These are phyloP conservation scores for Teratosphaeriaceae sp. DNA, from an alignment of 2,329 filamentous ascomycete genomes.

Conservation along the genomic window DNA sequence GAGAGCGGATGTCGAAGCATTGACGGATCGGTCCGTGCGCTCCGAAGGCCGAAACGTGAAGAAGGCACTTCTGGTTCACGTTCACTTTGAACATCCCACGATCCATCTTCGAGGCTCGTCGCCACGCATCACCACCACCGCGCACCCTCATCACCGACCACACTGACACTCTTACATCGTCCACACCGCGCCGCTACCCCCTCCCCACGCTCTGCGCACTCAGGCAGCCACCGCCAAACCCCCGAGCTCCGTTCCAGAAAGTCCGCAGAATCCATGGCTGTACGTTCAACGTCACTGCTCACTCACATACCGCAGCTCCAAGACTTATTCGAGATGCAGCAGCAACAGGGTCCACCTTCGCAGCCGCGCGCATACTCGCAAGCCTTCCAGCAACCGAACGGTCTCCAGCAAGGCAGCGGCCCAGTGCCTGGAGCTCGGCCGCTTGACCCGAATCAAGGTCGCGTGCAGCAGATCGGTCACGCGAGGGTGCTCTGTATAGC, in stretches of 20 bases:
- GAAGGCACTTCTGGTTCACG: no score
- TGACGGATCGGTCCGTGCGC: no score
- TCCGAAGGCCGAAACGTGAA: no score
- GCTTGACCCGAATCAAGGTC: constrained; percentile 47
- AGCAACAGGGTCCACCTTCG: constrained; percentile 41
- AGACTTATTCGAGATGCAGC: constrained; percentile 2
- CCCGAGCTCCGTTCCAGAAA: constrained; percentile 13
- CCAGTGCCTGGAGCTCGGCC: constrained; percentile 36
- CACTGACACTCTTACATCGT: not conserved
- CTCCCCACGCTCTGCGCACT: not conserved
- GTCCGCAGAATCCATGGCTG: constrained; percentile 9
- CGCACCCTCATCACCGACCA: no score
- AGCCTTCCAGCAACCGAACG: constrained; percentile 40
- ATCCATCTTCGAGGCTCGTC: no score
- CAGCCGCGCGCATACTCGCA: constrained; percentile 46
- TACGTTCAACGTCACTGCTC: constrained; percentile 1
- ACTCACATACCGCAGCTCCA: constrained; percentile 3
- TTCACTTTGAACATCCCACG: no score
- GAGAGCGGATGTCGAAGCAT: no score
- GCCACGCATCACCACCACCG: no score
- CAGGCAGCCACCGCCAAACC: constrained; percentile 1
- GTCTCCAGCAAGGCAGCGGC: constrained; percentile 27
- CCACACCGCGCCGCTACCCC: not conserved
- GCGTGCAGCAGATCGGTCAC: constrained; percentile 44
- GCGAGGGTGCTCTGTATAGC: constrained; percentile 46